Percentiles rank a stretch among this genome's conserved stretches.
Evolutionary conservation across 441 rosid genomes (phyloP).

Genomic region (Theobroma grandiflorum): DNA sequence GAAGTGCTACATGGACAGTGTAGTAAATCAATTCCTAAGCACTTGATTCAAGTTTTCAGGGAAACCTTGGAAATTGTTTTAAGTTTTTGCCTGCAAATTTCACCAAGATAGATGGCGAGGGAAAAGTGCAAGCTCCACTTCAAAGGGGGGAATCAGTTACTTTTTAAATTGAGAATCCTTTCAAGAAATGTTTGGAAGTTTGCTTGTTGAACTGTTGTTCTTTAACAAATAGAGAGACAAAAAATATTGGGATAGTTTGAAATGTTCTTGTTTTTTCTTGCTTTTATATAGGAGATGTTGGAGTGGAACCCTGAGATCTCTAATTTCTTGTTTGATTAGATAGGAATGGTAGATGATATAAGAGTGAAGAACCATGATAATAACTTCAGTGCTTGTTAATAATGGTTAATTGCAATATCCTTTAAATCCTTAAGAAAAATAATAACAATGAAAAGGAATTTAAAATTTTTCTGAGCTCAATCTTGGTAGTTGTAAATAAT

Average conservation of each 20-base stretch:
- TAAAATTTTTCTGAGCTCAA: background rate
- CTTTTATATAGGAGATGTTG: background rate
- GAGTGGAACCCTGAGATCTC: background rate
- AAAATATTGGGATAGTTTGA: background rate
- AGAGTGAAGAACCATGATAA: too few species aligned
- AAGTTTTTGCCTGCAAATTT: background rate
- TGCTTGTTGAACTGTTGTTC: background rate
- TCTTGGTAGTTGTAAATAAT: background rate
- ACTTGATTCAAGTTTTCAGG: background rate
- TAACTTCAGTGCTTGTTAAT: too few species aligned
- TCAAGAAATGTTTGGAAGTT: background rate
- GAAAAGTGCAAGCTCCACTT: background rate
- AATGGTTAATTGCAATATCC: too few species aligned
- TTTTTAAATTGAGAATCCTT: background rate
- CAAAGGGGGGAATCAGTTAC: background rate
- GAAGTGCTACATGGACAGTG: background rate
- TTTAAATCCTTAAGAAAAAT: too few species aligned
- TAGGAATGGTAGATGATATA: background rate
- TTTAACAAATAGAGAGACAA: constrained; percentile 1
- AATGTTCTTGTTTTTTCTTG: background rate
- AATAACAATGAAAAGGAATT: too few species aligned
- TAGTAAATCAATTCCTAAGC: background rate
- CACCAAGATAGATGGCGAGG: background rate
- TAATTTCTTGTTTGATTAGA: background rate
- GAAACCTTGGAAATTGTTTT: too few species aligned